Evolutionary conservation across 169 alveolate species (phyloP), one percentile per base, ranked within the genome.

Genomic region (Fabrea salina): DNA sequence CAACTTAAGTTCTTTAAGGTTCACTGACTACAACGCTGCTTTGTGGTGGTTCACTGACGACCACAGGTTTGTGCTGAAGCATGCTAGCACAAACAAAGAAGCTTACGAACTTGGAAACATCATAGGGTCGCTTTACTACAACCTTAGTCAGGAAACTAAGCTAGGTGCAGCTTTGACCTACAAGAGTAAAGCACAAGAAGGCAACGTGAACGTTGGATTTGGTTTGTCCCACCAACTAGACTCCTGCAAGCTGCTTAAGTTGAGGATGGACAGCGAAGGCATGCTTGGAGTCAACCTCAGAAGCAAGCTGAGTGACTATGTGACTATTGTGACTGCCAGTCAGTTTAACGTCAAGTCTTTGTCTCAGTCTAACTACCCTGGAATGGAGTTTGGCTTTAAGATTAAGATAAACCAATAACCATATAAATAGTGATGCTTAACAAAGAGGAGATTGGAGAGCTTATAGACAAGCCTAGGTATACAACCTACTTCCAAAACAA

Each of bases 31-130:
- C 51, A 64, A 64, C 54, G 75, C 75, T 16, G 75, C 75, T 39
- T 25, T 41, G 35, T 64, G 50, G 54, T 33, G 19, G 19, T 37
- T 33, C 4, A 41, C 32, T 35, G 75, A 64, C 30, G 19, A 40
- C 16, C 41, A 40, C 27, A 64, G 54, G 30, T 25, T 56, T 33
- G 75, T 64, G 27, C 19, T 64, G 25, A 64, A 64, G 39, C 75
- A 64, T 41, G 57, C 16, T 19, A 64, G 75, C 37, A 32, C 27
- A 39, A 35, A 64, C 41, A 40, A 64, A 7, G 41, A 40, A 4
- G 75, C 75, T 64, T 64, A 64, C 54, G 16, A 51, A 8, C 30
- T 64, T 3, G 75, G 75, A 32, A 64, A 64, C 54, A 19, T 64
- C 16, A 35, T 64, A 1, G 75, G 47, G 39, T 22, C 57, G 16